Evolutionary conservation across 2,329 filamentous ascomycete genomes (phyloP).

Genomic region (Colletotrichum sp.): DNA sequence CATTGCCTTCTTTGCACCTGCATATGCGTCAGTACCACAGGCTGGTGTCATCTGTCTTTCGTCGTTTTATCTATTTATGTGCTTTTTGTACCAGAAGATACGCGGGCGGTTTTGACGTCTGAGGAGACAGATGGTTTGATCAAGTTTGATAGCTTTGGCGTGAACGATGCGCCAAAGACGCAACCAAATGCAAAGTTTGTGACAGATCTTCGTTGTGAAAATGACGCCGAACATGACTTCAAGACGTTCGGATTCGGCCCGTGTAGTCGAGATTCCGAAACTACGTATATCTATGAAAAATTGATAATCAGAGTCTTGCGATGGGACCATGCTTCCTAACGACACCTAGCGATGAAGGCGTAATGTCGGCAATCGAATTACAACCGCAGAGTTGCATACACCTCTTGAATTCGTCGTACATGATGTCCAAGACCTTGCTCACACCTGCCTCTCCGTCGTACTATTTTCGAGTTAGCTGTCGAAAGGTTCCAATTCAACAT

Average conservation of each 20-base stretch:
- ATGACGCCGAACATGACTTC: neutral
- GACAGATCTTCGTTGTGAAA: neutral
- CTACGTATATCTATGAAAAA: neutral
- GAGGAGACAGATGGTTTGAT: too few relatives aligned
- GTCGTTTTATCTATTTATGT: too few relatives aligned
- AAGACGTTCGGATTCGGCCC: too few relatives aligned
- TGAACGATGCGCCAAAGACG: too few relatives aligned
- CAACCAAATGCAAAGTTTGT: too few relatives aligned
- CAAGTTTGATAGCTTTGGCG: too few relatives aligned
- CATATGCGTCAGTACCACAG: too few relatives aligned
- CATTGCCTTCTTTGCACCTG: too few relatives aligned
- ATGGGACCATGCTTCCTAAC: neutral
- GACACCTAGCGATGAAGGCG: neutral
- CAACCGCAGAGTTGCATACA: neutral
- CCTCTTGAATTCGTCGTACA: neutral
- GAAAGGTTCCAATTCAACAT: neutral
- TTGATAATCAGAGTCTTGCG: neutral
- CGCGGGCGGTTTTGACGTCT: too few relatives aligned
- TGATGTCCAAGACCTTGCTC: neutral
- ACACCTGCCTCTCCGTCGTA: constrained; percentile 4
- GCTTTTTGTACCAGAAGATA: too few relatives aligned
- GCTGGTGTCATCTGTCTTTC: too few relatives aligned
- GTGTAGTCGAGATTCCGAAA: neutral
- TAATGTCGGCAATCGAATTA: neutral
- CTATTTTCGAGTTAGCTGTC: neutral